A percentile compares a stretch with the other conserved stretches of the same genome.
Conservation (phyloP, 2,329 filamentous ascomycete genomes). For the Talaromyces albobiverticillius region DNA sequence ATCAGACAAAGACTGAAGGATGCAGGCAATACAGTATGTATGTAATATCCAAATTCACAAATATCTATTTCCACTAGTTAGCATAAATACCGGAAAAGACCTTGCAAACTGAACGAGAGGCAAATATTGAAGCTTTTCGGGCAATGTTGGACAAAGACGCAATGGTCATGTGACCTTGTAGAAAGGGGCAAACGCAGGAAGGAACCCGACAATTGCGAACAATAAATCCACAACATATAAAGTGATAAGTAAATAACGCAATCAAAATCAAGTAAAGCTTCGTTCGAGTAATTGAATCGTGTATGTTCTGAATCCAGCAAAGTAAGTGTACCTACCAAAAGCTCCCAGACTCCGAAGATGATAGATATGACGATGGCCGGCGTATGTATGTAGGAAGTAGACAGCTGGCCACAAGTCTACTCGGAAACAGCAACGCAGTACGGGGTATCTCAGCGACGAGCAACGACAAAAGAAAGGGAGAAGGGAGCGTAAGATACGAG, state of each 20-base stretch:
- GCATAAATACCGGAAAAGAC: not conserved
- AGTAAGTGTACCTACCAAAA: not conserved
- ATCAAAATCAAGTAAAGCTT: no score
- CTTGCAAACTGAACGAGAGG: not conserved
- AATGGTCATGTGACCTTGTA: slow-evolving; percentile 8
- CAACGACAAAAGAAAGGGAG: not conserved
- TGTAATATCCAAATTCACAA: no score
- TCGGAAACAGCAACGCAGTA: not conserved
- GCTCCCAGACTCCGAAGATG: not conserved
- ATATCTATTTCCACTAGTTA: not conserved
- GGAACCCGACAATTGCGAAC: no score
- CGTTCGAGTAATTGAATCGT: no score
- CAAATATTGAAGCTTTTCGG: not conserved
- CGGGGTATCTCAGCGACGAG: not conserved
- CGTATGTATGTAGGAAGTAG: not conserved
- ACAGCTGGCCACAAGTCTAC: not conserved
- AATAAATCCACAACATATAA: no score
- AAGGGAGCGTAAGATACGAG: not conserved
- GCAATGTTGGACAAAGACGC: not conserved
- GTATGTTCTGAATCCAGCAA: not conserved
- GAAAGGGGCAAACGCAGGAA: slow-evolving; percentile 1
- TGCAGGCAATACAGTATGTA: no score
- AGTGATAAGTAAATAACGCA: no score
- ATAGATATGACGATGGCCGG: no score
- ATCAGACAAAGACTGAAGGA: not conserved